Base-by-base conservation (phyloP, 345 rosid species). In the Cardamine occulta region DNA sequence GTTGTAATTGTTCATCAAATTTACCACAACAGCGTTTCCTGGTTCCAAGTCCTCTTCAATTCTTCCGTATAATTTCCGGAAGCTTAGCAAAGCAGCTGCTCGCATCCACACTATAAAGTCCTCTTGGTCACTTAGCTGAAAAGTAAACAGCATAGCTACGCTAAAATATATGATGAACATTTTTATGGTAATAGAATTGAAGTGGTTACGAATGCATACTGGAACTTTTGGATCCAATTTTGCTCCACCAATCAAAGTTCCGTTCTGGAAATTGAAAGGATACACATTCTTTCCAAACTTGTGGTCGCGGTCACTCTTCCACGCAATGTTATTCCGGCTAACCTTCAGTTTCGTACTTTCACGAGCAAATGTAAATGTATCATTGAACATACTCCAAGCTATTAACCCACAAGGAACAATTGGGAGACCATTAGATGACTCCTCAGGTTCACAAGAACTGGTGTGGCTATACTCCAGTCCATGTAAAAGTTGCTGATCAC, bases 371-470 rank as follows among this genome's bases (percentile, higher is more conserved):
- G 66, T 70, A 52, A 84, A 91, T 15, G 95, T 86, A 70, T 91
- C 97, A 60, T 91, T 91, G 83, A 91, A 91, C 78, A 91, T 83
- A 85, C 97, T 89, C 97, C 97, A 91, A 11, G 97, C 89, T 52
- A 88, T 79, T 70, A 91, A 77, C 74, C 97, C 97, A 66, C 97
- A 91, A 68, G 95, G 97, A 68, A 89, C 85, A 60, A 91, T 80
- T 5, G 90, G 91, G 17, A 74, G 82, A 64, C 85, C 88, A 73
- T 89, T 83, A 60, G 79, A 66, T 67, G 65, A 85, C 80, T 86
- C 85, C 74, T 82, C 84, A 6, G 95, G 95, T 76, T 85, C 82
- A 80, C 97, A 91, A 55, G 91, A 76, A 80, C 91, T 84, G 44
- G 91, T 83, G 35, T 68, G 82, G 31, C 77, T 76, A 66, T 74